Evolutionary conservation across 495 filamentous ascomycete species (phyloP), one percentile per base, ranked within the genome.

Genomic region (Pseudoneurospora amorphoporcata): DNA sequence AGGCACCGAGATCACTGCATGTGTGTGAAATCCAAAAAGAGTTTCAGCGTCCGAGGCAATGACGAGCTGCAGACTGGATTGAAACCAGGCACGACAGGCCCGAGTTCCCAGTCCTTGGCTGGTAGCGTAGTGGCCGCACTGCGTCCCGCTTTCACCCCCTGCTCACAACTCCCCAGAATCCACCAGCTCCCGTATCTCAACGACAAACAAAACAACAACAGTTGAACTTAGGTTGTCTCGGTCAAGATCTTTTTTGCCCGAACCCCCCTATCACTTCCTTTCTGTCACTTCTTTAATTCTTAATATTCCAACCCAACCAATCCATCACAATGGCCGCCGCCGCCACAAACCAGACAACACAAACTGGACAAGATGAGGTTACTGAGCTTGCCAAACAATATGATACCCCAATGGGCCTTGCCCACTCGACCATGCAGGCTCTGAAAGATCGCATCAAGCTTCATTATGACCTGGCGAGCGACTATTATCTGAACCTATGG

Each of bases 401-500:
- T 75, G 84, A 84, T 70, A 86, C 84, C 19, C 85, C 84, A 14
- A 79, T 80, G 37, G 82, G 82, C 16, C 81, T 87, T 71, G 81
- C 83, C n/a, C 84, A 86, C 75, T 83, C 80, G 5, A 86, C 87
- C 0, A 85, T 84, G 79, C 81, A 83, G 70, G 85, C 85, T 23
- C 79, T 89, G 65, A 89, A 89, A 76, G 86, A 86, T 47, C 82
- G 87, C 43, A 89, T 89, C 73, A 86, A 84, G 79, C 81, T 81
- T 71, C 87, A 89, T 73, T 89, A 89, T 71, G 87, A 89, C 70
- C 81, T 89, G 3, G 84, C 85, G n/a, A 87, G 85, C 41, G 84
- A 86, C 72, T 86, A 87, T 76, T 87, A 87, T 74, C 83, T 86
- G 68, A 84, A 80, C 23, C 76, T 86, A 29, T 86, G 84, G 85